Evolutionary conservation across 345 rosid species (phyloP).

Genomic region (Brassica incana): DNA sequence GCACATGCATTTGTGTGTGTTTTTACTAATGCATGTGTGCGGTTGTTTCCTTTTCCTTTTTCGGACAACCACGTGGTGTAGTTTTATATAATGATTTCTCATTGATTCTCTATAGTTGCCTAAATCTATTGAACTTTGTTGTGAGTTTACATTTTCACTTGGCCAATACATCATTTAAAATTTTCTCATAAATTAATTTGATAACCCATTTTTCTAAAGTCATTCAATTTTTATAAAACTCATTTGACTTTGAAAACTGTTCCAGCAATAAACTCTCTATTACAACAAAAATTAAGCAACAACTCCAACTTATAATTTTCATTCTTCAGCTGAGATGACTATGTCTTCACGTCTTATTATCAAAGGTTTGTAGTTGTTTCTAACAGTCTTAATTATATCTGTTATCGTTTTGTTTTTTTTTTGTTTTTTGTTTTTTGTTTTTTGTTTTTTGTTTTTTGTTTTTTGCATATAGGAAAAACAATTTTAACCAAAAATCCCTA

Average conservation of each 20-base stretch:
- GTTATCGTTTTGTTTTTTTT: background rate
- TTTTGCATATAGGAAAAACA: background rate
- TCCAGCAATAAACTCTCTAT: background rate
- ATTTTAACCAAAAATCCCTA: conserved; percentile 13
- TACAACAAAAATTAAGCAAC: background rate
- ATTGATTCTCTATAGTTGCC: background rate
- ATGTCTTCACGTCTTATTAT: background rate
- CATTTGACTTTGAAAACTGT: background rate
- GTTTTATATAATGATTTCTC: background rate
- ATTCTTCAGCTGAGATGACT: background rate
- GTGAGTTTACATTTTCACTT: background rate
- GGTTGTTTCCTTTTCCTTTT: background rate
- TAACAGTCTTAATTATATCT: background rate
- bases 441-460: background rate
- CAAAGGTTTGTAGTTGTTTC: background rate
- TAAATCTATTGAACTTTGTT: background rate
- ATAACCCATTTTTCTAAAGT: background rate
- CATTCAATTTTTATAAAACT: background rate
- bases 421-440: no score
- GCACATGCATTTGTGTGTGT: background rate
- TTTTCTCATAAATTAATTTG: background rate
- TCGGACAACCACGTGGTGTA: background rate
- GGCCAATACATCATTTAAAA: background rate
- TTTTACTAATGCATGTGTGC: background rate
- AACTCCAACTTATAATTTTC: background rate